Evolutionary conservation across 2,329 filamentous ascomycete species (phyloP), one percentile per base, ranked within the genome.

Genomic region (Tolypocladium guangdongense): DNA sequence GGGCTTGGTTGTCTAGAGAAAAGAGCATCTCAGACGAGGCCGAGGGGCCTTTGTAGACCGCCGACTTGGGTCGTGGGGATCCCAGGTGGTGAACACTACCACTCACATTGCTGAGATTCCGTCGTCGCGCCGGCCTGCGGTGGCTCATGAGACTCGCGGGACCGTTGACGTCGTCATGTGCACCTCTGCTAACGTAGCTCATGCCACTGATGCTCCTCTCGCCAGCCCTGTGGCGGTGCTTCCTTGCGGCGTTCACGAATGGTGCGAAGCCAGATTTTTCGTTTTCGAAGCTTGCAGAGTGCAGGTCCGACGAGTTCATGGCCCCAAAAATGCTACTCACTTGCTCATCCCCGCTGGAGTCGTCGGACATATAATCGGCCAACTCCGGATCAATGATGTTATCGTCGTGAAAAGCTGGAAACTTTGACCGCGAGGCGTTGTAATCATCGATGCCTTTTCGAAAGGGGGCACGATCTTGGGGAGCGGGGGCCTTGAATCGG

Each of bases 321-420:
- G 81, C 83, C 2, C 87, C 84, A 68, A 95, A 88, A 14, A 96
- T 86, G 63, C 86, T 91, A 63, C 86, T 91, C 70, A 91, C 86
- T 61, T 95, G 88, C 59, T 99, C 91, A 62, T 96, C 91, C 38
- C 88, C 92, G 62, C 90, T 96, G 2, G 91, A 96, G 49, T 88
- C 90, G 66, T 99, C 93, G 7, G 93, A 99, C 77, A 99, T 87
- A 70, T 95, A 99, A 36, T 90, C 88, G 6, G 91, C 92, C 52
- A 99, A 75, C 63, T 99, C 93, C 1, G 93, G 93, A 65, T 99
- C 93, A 60, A 99, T 97, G 60, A 99, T 96, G 64, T 93, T 97
- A 73, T 99, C 93, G 64, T 93, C 90, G 66, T 99, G 93, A 62
- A 99, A 97, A n/a, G 90, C 90, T 18, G 91, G 86, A 37, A 96